Conservation (phyloP, 495 filamentous ascomycete species). For the Penicillium bovifimosum region DNA sequence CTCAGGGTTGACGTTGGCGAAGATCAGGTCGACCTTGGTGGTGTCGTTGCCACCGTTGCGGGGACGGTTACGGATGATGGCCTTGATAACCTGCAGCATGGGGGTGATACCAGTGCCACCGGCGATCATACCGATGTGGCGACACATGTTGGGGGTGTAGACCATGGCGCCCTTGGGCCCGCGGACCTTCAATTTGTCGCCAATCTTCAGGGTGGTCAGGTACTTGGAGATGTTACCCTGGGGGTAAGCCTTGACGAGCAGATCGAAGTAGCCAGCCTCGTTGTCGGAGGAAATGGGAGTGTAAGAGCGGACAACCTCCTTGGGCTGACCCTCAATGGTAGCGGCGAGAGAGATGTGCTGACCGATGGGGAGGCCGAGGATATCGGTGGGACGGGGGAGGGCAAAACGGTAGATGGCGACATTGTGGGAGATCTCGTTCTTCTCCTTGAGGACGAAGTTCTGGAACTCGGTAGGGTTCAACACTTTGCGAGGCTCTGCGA, state of each 20-base stretch:
- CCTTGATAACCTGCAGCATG: conserved; percentile 92
- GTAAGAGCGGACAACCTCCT: conserved; percentile 93
- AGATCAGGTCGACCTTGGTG: conserved; percentile 89
- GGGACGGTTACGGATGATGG: conserved; percentile 76
- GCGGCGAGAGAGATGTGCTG: conserved; percentile 97
- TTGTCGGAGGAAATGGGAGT: conserved; percentile 93
- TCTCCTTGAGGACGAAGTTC: conserved; percentile 82
- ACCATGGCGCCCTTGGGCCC: conserved; percentile 97
- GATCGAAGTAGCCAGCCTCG: conserved; percentile 89
- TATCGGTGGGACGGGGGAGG: conserved; percentile 67
- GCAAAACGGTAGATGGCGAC: conserved; percentile 95
- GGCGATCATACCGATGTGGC: conserved; percentile 94
- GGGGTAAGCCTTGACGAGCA: conserved; percentile 95
- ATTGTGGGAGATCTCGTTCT: conserved; percentile 92
- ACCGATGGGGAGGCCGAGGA: conserved; percentile 94
- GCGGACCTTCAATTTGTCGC: conserved; percentile 79
- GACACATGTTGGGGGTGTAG: conserved; percentile 90
- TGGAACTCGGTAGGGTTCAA: conserved; percentile 86
- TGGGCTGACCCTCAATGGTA: conserved; percentile 64
- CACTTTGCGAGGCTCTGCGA: conserved; percentile 64
- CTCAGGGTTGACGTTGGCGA: conserved; percentile 89
- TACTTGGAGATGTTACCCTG: conserved; percentile 94
- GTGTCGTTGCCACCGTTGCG: conserved; percentile 64
- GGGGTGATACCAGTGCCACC: conserved; percentile 97
- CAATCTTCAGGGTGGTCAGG: conserved; percentile 73